A percentile compares a stretch with the other conserved stretches of the same genome.
Evolutionary conservation across 208 protist genomes (phyloP).

Genomic region (Kentomonas sorsogonicus): DNA sequence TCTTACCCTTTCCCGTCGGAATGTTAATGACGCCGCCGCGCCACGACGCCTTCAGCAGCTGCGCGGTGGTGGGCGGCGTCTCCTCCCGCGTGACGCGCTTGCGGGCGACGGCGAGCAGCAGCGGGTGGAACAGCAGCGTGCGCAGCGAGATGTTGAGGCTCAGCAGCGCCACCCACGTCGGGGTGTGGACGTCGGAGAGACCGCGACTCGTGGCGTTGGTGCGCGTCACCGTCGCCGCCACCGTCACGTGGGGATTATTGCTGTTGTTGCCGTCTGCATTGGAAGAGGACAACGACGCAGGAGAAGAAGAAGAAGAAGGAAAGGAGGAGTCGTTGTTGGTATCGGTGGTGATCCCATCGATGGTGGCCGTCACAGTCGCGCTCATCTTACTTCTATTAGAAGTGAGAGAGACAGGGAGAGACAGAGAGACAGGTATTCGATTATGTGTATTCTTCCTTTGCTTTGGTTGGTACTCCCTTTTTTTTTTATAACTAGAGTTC

Average conservation of each 20-base stretch:
- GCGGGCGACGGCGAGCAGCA: conserved; percentile 67
- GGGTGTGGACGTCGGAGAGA: conserved; percentile 72
- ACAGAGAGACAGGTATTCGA: not conserved
- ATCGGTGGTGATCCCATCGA: too few relatives aligned
- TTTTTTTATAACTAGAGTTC: conserved; percentile 4
- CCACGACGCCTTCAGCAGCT: conserved; percentile 45
- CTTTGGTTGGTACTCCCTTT: conserved; percentile 1
- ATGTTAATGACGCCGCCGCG: conserved; percentile 27
- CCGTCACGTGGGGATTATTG: not conserved
- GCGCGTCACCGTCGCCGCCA: not conserved
- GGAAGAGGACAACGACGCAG: not conserved
- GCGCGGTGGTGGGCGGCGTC: conserved; percentile 34
- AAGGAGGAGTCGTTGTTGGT: too few relatives aligned
- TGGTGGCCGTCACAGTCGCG: too few relatives aligned
- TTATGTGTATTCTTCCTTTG: conserved; percentile 2
- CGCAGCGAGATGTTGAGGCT: conserved; percentile 51
- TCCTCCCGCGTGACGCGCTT: conserved; percentile 74
- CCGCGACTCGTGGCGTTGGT: conserved; percentile 77
- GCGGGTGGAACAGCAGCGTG: conserved; percentile 75
- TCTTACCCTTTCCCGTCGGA: not conserved
- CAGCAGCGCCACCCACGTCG: conserved; percentile 72
- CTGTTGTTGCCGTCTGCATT: not conserved
- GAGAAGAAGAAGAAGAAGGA: conserved; percentile 9
- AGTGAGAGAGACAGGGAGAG: conserved; percentile 1
- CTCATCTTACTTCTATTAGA: too few relatives aligned